Percentiles rank a stretch among this genome's conserved stretches.
Evolutionary conservation across 2,329 filamentous ascomycete species (phyloP).

Genomic region (Cercospora canescens): DNA sequence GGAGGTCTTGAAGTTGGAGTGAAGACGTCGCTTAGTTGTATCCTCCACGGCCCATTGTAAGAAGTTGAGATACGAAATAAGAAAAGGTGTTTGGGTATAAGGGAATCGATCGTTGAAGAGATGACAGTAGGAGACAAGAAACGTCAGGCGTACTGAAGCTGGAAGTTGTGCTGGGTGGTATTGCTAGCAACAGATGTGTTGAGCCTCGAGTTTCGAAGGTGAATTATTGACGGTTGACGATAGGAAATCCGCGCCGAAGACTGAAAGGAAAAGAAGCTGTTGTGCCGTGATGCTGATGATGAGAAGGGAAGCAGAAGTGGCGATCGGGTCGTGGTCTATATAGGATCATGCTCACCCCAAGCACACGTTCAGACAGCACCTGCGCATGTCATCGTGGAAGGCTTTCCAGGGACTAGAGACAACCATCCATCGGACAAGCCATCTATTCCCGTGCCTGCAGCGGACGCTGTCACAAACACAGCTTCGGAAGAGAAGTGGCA

Average conservation of each 20-base stretch:
- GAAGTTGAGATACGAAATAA: conserved; percentile 23
- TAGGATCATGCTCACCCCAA: conserved; percentile 11
- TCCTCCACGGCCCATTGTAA: conserved; percentile 42
- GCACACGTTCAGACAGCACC: background rate
- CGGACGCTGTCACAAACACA: conserved; percentile 11
- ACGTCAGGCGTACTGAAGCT: conserved; percentile 8
- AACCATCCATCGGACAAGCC: background rate
- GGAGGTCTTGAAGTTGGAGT: background rate
- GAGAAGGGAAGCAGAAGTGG: conserved; percentile 6
- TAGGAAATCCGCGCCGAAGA: conserved; percentile 11
- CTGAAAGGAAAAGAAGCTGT: conserved; percentile 19
- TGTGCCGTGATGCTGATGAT: conserved; percentile 17
- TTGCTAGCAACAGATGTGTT: background rate
- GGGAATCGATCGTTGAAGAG: conserved; percentile 6
- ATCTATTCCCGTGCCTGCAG: conserved; percentile 25
- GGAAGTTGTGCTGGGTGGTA: background rate
- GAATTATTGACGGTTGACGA: conserved; percentile 4
- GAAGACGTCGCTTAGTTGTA: conserved; percentile 40
- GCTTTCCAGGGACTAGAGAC: background rate
- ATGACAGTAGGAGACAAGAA: conserved; percentile 15
- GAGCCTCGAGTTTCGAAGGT: conserved; percentile 17
- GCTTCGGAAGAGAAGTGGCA: conserved; percentile 7
- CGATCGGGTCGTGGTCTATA: conserved; percentile 14
- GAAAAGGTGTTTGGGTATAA: conserved; percentile 9
- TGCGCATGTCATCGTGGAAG: background rate